Evolutionary conservation across 805 yeast species (phyloP), one percentile per base, ranked within the genome.

Genomic region (Starmerella lactis-condensi): DNA sequence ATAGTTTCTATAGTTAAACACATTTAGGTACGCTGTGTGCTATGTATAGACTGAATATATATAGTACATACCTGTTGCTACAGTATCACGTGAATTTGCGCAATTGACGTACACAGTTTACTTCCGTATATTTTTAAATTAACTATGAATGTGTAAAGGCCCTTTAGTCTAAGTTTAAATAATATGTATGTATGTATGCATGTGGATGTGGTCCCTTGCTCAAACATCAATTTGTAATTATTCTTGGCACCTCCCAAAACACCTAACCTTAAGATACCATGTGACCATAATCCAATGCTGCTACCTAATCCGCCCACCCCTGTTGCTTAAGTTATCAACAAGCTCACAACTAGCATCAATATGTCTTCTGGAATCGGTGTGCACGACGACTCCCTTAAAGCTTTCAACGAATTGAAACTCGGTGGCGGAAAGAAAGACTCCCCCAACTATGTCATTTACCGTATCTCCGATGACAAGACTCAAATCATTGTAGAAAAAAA

Each of bases 371-470:
- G 89, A 62, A 85, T 76, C 53, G 72, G 78, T 43, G 78, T 76
- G 49, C 72, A 76, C 48, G 89, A 85, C 58, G 94, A 82, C 55
- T 81, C 95, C 44, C 67, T 85, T 55, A 64, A 70, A 46, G 93
- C 95, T 36, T 89, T 83, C 75, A 81, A 85, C 57, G 94, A 83
- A 53, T 71, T 89, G 60, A 89, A 89, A 66, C 69, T 85, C 54
- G 93, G 94, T 47, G 46, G 46, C 30, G 52, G 55, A 36, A 79
- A 78, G 63, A 77, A 77, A 62, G 43, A 37, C 22, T 32, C 40
- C 30, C 63, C 59, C 64, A 85, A 77, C 65, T 89, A 66, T 55
- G 64, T 89, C 49, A 67, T 89, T 48, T 89, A 65, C 59, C 67
- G 70, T 41, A 65, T 89, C 57, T 82, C 76, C 59, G 82, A 74